Conservation (phyloP, 306 rosid species). For the Quercus rubra region DNA sequence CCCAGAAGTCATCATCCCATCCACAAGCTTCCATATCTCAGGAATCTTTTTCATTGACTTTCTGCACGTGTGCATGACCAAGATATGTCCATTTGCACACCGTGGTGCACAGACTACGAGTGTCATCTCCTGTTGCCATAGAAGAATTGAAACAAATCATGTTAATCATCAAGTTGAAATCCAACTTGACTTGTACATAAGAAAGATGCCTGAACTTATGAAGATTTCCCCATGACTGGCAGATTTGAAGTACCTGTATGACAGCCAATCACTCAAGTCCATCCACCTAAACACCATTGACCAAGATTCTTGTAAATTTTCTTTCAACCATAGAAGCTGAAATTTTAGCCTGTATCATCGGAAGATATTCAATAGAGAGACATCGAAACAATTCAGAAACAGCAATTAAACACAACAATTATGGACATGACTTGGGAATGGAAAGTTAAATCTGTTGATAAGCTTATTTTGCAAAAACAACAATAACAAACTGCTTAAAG, state of each 20-base stretch:
- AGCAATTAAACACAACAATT: not conserved
- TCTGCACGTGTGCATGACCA: conserved; percentile 94
- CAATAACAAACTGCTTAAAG: too few species aligned
- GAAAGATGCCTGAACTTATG: conserved; percentile 11
- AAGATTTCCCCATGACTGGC: conserved; percentile 11
- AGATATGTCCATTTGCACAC: conserved; percentile 99
- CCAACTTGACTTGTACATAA: conserved; percentile 16
- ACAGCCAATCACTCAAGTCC: conserved; percentile 98
- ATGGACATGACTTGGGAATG: too few species aligned
- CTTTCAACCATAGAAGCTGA: conserved; percentile 97
- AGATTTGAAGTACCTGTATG: conserved; percentile 64
- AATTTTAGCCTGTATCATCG: conserved; percentile 28
- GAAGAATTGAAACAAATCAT: conserved; percentile 8
- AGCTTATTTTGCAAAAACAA: too few species aligned
- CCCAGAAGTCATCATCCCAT: conserved; percentile 99
- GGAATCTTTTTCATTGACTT: conserved; percentile 57
- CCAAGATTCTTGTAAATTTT: conserved; percentile 91
- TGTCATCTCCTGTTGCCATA: conserved; percentile 95
- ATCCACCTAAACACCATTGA: conserved; percentile 94
- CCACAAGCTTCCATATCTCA: conserved; percentile 94
- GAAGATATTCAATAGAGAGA: conserved; percentile 16
- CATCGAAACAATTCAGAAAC: conserved; percentile 7
- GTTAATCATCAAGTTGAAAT: conserved; percentile 18
- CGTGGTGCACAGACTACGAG: conserved; percentile 88
- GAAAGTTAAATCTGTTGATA: too few species aligned